Percentiles rank a stretch among this genome's conserved stretches.
phyloP scores from a whole-genome alignment of 2,329 filamentous ascomycete species.

The Zelopaecilomyces penicillatus region DNA sequence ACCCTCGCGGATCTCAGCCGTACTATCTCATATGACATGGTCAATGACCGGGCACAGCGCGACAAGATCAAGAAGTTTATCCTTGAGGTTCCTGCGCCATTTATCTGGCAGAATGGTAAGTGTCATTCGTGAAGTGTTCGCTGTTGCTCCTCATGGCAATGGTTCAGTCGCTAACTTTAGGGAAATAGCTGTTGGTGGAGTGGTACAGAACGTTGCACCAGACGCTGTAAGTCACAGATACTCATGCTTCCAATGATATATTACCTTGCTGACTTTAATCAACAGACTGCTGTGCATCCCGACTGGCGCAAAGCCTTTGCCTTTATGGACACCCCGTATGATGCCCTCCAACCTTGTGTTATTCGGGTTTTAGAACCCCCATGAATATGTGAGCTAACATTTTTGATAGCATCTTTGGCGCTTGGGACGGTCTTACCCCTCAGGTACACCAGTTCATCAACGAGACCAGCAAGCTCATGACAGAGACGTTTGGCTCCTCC shows the following conservation, averaged over 20 bases:
- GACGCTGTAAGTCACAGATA: background rate
- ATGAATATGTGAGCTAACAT: too few species aligned
- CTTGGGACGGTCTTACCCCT: too few species aligned
- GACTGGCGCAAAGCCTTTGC: constrained; percentile 1
- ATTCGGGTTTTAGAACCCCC: too few species aligned
- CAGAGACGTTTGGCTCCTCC: background rate
- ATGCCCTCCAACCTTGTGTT: too few species aligned
- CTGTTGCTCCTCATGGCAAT: background rate
- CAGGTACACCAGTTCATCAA: too few species aligned
- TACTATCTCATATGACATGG: background rate
- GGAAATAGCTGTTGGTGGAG: background rate
- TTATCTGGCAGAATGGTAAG: background rate
- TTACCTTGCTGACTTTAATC: too few species aligned
- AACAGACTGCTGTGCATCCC: constrained; percentile 1
- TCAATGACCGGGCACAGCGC: background rate
- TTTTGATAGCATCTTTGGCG: too few species aligned
- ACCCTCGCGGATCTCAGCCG: constrained; percentile 1
- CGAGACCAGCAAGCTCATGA: background rate
- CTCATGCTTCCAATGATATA: too few species aligned
- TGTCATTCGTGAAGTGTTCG: background rate
- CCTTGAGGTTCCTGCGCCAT: constrained; percentile 1
- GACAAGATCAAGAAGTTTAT: constrained; percentile 1
- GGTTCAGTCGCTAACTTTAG: background rate
- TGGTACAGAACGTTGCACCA: background rate
- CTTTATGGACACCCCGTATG: background rate